Percentiles rank a stretch among this genome's conserved stretches.
Evolutionary conservation across 2,329 filamentous ascomycete species (phyloP).

Genomic region (Microdochium paspali): DNA sequence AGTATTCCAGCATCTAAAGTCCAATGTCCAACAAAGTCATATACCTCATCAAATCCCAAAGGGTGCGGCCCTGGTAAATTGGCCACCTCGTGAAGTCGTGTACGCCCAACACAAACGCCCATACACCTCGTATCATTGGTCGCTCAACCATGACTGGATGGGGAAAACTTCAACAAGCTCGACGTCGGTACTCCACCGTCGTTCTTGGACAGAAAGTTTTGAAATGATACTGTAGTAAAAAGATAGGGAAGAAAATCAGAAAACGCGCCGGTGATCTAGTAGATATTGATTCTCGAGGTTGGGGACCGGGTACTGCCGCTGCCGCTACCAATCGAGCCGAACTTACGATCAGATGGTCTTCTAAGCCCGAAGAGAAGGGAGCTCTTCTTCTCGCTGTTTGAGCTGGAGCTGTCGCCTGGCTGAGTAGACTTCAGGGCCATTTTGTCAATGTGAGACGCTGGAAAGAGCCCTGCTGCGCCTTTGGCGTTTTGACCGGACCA

Average conservation of each 20-base stretch:
- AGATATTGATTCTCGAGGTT: slow-evolving; percentile 1
- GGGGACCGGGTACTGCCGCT: background rate
- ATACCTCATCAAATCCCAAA: background rate
- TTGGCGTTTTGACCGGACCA: slow-evolving; percentile 22
- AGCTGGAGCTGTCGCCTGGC: slow-evolving; percentile 14
- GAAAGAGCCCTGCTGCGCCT: slow-evolving; percentile 19
- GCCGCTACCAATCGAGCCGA: slow-evolving; percentile 4
- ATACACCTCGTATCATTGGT: too few relatives aligned
- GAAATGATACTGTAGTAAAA: background rate
- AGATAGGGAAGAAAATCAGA: background rate
- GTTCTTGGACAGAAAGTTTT: background rate
- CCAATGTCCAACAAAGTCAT: background rate
- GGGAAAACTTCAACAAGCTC: background rate
- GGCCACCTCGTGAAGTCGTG: too few relatives aligned
- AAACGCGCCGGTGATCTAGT: background rate
- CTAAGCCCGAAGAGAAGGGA: slow-evolving; percentile 16
- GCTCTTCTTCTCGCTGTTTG: slow-evolving; percentile 19
- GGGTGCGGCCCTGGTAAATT: too few relatives aligned
- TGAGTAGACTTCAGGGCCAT: slow-evolving; percentile 13
- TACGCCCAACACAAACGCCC: too few relatives aligned
- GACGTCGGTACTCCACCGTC: background rate
- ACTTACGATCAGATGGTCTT: slow-evolving; percentile 13
- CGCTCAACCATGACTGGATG: background rate
- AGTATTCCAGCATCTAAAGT: background rate
- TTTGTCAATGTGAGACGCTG: slow-evolving; percentile 20